These are phyloP conservation scores for Brassica hybrid DNA, from an alignment of 441 rosid genomes.

Conservation along the genomic window DNA sequence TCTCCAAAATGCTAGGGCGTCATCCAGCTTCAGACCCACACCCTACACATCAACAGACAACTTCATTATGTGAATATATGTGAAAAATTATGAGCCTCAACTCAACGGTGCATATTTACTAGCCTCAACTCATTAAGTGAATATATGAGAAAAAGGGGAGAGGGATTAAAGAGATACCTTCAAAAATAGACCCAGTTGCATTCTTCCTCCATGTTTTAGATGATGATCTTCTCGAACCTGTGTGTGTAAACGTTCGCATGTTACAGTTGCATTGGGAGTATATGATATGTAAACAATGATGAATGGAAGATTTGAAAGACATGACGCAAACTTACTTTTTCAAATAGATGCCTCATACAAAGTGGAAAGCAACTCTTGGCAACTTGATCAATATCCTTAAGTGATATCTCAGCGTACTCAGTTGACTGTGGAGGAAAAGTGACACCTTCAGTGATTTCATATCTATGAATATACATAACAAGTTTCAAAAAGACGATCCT, in stretches of 20 bases:
- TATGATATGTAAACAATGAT: not conserved
- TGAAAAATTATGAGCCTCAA: slow-evolving; percentile 22
- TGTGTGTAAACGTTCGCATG: slow-evolving; percentile 28
- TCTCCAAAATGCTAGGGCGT: slow-evolving; percentile 95
- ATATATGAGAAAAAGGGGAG: not conserved
- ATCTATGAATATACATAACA: slow-evolving; percentile 9
- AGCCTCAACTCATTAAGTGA: slow-evolving; percentile 25
- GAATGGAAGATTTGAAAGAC: not conserved
- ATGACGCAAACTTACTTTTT: slow-evolving; percentile 53
- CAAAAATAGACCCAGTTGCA: slow-evolving; percentile 94
- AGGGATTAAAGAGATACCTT: slow-evolving; percentile 60
- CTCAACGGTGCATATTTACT: slow-evolving; percentile 13
- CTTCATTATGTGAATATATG: slow-evolving; percentile 9
- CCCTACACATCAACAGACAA: slow-evolving; percentile 53
- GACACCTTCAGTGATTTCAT: slow-evolving; percentile 27
- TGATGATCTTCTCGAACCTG: slow-evolving; percentile 97
- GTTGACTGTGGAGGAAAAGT: slow-evolving; percentile 58
- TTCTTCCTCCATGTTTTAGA: slow-evolving; percentile 95
- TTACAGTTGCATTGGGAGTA: slow-evolving; percentile 13
- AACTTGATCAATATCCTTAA: slow-evolving; percentile 78
- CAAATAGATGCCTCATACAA: slow-evolving; percentile 84
- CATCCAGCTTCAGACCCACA: slow-evolving; percentile 89
- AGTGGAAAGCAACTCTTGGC: slow-evolving; percentile 89
- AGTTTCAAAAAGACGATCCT: slow-evolving; percentile 22
- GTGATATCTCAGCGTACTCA: slow-evolving; percentile 74